Percentiles rank a stretch among this genome's conserved stretches.
phyloP scores from a whole-genome alignment of 1,139 yeast species.

The Hyphopichia pseudoburtonii region DNA sequence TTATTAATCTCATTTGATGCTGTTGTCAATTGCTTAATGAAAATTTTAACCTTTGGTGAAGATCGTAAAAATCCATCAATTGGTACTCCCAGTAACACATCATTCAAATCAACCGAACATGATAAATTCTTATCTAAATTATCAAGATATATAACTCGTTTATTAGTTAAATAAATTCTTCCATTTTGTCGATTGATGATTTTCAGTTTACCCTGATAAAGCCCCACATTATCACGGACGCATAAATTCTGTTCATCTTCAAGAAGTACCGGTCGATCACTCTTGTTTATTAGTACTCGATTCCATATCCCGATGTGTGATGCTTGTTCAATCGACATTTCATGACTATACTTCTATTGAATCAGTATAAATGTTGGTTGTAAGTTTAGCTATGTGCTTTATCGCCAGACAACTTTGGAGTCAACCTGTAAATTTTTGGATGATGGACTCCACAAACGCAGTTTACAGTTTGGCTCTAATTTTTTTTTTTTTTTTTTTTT shows the following conservation, averaged over 20 bases:
- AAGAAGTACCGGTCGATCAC: constrained; percentile 47
- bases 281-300: constrained; percentile 37
- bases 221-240: constrained; percentile 59
- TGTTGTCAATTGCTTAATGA: constrained; percentile 11
- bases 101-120: constrained; percentile 49
- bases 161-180: constrained; percentile 71
- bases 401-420: too few species aligned
- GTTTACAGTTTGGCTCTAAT: too few species aligned
- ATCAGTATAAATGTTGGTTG: too few species aligned
- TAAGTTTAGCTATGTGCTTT: too few species aligned
- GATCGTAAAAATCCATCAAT: constrained; percentile 70
- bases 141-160: constrained; percentile 73
- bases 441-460: too few species aligned
- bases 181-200: constrained; percentile 69
- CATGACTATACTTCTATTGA: too few species aligned
- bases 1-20: constrained; percentile 6
- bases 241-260: constrained; percentile 43
- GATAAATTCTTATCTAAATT: constrained; percentile 44
- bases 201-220: constrained; percentile 71
- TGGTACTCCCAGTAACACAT: constrained; percentile 44
- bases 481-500: too few species aligned
- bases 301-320: constrained; percentile 33
- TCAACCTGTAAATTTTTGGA: too few species aligned
- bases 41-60: constrained; percentile 68
- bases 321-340: constrained; percentile 4